Evolutionary conservation across 257 asterid species (phyloP), one percentile per base, ranked within the genome.

Genomic region (Henckelia pumila): DNA sequence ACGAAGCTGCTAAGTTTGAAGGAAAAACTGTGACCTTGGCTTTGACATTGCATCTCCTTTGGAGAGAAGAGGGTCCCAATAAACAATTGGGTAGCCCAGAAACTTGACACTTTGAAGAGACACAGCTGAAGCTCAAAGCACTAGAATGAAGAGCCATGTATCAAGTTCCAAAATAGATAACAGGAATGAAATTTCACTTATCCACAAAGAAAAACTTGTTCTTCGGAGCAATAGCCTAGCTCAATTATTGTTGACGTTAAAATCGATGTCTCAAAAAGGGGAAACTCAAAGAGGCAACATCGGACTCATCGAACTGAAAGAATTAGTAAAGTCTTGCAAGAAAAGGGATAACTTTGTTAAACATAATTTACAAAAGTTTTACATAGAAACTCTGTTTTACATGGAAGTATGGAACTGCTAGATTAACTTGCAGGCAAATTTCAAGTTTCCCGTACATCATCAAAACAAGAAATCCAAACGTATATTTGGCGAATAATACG

Each of bases 101-200:
- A 78, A 75, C 65, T 73, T 69, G 82, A 64, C 77, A 82, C 57
- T 65, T 79, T 32, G 71, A 78, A 57, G 88, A 81, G 56, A 67
- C 75, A 53, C 67, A 76, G 71, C 60, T 72, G 80, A 82, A 84
- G 90, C 87, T 78, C 69, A 84, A 65, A 65, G 81, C 76, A 75
- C 83, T 67, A 70, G 84, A 80, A 61, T 85, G 88, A 78, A 84
- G 80, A 69, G 95, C 88, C 93, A 86, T 87, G 25, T 61, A 25
- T 67, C 53, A 70, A 61, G 66, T 60, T 30, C 17, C 56, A 25
- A 22, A 24, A 30, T 25, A 16, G 21, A 19, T 21, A 25, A 17
- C 3, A 16, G 61, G 28, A 53, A 29, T 17, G 4, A 7, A 52
- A 30, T 56, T 26, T 61, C 13, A 20, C 23, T 60, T 68, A 62